A percentile compares a stretch with the other conserved stretches of the same genome.
phyloP scores from a whole-genome alignment of 306 rosid genomes.

The Rosa rugosa region DNA sequence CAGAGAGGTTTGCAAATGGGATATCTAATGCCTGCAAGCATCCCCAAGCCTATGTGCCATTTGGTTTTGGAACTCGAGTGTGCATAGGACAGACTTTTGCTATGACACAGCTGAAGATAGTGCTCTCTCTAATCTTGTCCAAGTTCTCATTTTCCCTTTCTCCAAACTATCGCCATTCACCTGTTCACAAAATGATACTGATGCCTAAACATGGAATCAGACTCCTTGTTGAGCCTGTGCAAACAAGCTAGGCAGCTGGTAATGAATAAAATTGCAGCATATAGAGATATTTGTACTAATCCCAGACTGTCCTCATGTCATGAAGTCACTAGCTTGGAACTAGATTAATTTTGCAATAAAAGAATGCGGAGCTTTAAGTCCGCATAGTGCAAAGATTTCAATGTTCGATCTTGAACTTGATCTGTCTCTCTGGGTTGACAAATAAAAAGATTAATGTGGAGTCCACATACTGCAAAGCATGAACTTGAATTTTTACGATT shows the following conservation, averaged over 20 bases:
- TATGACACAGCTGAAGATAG: conserved; percentile 11
- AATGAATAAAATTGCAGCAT: background rate
- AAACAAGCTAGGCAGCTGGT: background rate
- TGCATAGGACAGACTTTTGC: conserved; percentile 19
- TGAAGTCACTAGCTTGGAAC: background rate
- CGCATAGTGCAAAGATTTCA: no score
- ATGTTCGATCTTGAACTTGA: no score
- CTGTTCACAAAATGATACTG: background rate
- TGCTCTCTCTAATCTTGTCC: conserved; percentile 7
- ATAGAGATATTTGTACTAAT: background rate
- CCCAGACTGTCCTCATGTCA: background rate
- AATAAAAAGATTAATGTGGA: no score
- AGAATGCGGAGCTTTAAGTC: background rate
- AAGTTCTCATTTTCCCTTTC: conserved; percentile 11
- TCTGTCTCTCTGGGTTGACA: no score
- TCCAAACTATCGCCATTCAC: conserved; percentile 16
- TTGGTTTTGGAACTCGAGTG: conserved; percentile 14
- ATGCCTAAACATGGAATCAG: conserved; percentile 13
- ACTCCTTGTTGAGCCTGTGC: background rate
- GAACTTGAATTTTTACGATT: no score
- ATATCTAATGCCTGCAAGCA: background rate
- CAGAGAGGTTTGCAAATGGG: conserved; percentile 19
- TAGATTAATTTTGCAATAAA: background rate
- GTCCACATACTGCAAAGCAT: no score
- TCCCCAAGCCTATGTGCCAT: conserved; percentile 21